Evolutionary conservation across 2,329 filamentous ascomycete species (phyloP).

Genomic region (Aspergillus melleus): DNA sequence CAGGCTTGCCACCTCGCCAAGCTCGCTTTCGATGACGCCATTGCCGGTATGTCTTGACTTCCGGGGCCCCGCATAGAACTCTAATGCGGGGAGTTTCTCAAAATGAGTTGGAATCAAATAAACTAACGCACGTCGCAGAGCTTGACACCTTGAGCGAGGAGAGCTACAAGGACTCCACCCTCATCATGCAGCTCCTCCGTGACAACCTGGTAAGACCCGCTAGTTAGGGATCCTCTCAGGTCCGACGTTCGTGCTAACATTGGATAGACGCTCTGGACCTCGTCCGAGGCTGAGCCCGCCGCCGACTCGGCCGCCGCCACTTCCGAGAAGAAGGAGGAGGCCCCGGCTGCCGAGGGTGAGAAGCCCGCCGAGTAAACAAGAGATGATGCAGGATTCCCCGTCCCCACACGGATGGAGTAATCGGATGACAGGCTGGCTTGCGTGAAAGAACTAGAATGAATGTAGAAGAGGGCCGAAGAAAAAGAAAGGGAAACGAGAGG

Average conservation of each 20-base stretch:
- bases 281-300: constrained; percentile 89
- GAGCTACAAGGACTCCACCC: constrained; percentile 98
- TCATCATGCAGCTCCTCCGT: constrained; percentile 98
- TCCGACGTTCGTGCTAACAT: constrained; percentile 28
- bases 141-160: constrained; percentile 96
- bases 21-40: constrained; percentile 94
- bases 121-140: constrained; percentile 56
- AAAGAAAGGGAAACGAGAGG: constrained; percentile 1
- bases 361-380: constrained; percentile 47
- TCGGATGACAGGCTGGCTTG: constrained; percentile 12
- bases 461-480: neutral
- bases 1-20: constrained; percentile 97
- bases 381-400: constrained; percentile 34
- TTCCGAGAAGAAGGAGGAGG: constrained; percentile 46
- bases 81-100: neutral
- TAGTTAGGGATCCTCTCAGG: neutral
- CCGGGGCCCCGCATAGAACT: neutral
- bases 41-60: constrained; percentile 64
- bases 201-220: constrained; percentile 77
- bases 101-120: constrained; percentile 10
- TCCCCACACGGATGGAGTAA: constrained; percentile 18
- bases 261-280: constrained; percentile 92
- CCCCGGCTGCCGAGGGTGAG: constrained; percentile 41
- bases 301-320: constrained; percentile 49
- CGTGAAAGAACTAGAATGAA: constrained; percentile 11